Base-by-base conservation (phyloP, 257 asterid species). In the Orobanche coerulescens region DNA sequence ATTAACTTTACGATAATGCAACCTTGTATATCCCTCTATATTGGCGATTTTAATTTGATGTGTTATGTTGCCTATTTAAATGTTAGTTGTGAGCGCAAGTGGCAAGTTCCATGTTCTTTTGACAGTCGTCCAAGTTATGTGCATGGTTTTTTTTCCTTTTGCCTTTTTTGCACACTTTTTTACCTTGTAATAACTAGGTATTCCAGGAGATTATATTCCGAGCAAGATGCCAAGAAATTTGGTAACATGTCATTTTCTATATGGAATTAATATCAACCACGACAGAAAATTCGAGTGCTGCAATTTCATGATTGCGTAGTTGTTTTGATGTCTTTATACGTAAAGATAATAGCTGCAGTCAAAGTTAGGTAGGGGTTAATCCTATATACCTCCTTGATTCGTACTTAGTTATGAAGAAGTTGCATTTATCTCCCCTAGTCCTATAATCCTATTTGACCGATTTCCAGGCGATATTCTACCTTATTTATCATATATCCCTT, bases 21-120 rank as follows among this genome's bases (percentile, higher is more conserved):
- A 31, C 20, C 49, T n/a, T 7, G 33, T 18, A n/a, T n/a, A n/a
- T n/a, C n/a, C n/a, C n/a, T n/a, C n/a, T n/a, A n/a, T n/a, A n/a
- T 25, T 24, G 61, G 53, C 67, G 16, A 44, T 60, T 31, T 19
- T 15, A 58, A 28, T 47, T 40, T 31, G 36, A 31, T 53, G n/a
- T 14, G 31, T 36, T 56, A 59, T 28, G 30, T 31, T 50, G 12
- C 58, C n/a, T 55, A 24, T 58, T 51, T 47, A 23, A 58, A n/a
- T 28, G 58, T 54, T 24, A 20, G 31, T 61, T 62, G 30, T 58
- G 54, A 63, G 69, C 43, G 62, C 53, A n/a, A n/a, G n/a, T n/a
- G n/a, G n/a, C 50, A 66, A 26, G 34, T 47, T 61, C 33, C 26
- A 61, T 28, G 19, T 36, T 54, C 23, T 20, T 47, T 47, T 13